A percentile compares a stretch with the other conserved stretches of the same genome.
Evolutionary conservation across 768 basidiomycete genomes (phyloP).

Genomic region (Termitomyces sp.): DNA sequence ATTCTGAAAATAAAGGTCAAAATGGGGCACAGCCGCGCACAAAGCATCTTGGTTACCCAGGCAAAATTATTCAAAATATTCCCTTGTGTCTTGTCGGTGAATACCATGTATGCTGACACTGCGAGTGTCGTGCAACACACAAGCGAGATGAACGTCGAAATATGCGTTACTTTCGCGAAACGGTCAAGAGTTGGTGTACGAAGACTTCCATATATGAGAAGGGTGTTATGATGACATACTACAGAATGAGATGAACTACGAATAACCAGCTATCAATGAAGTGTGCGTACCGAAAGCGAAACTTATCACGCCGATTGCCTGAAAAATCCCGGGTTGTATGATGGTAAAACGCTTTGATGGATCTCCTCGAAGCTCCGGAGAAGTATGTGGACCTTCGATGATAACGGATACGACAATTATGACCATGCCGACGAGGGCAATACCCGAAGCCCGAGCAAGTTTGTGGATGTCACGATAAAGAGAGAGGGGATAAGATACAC

Average conservation of each 20-base stretch:
- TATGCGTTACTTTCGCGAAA: constrained; percentile 88
- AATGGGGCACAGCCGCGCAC: not conserved
- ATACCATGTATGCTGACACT: constrained; percentile 79
- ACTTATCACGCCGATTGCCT: constrained; percentile 96
- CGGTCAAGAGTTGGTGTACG: constrained; percentile 91
- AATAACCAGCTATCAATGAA: not conserved
- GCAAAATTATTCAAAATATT: constrained; percentile 97
- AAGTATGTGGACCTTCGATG: constrained; percentile 73
- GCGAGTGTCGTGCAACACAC: constrained; percentile 83
- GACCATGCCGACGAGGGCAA: constrained; percentile 90
- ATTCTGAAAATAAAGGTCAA: constrained; percentile 31
- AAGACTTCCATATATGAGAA: constrained; percentile 92
- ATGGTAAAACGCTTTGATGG: constrained; percentile 69
- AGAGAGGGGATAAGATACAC: constrained; percentile 91
- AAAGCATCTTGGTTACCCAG: constrained; percentile 36
- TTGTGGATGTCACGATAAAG: constrained; percentile 98
- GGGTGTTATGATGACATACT: constrained; percentile 97
- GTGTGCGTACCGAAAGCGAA: constrained; percentile 65
- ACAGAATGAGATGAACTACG: constrained; percentile 3
- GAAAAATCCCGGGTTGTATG: constrained; percentile 77
- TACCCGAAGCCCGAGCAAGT: constrained; percentile 84
- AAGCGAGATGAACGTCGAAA: constrained; percentile 81
- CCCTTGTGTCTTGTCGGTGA: constrained; percentile 90
- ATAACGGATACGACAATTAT: constrained; percentile 87
- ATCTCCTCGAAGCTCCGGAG: constrained; percentile 71